Evolutionary conservation across 805 yeast species (phyloP).

Genomic region (Candida nemodendra): DNA sequence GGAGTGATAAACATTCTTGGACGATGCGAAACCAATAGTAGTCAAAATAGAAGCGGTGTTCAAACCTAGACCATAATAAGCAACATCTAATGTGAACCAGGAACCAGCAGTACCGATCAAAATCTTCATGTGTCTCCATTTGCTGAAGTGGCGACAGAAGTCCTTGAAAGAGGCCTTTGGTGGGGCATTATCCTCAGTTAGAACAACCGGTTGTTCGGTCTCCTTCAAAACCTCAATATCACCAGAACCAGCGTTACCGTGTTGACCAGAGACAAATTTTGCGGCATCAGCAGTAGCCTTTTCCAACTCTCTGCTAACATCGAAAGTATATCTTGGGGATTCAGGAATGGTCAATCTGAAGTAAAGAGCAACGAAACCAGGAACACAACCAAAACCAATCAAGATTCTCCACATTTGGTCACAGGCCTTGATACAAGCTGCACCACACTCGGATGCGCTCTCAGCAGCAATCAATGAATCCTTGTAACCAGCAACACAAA

Average conservation of each 20-base stretch:
- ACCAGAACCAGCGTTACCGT: constrained; percentile 47
- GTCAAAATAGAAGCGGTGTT: constrained; percentile 77
- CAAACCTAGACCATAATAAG: constrained; percentile 84
- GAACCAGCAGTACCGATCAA: constrained; percentile 87
- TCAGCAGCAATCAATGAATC: constrained; percentile 52
- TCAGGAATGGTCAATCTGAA: constrained; percentile 93
- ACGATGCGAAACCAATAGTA: constrained; percentile 81
- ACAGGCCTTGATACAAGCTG: constrained; percentile 68
- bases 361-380: constrained; percentile 81
- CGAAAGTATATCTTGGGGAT: constrained; percentile 88
- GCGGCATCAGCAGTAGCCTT: constrained; percentile 56
- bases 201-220: constrained; percentile 41
- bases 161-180: constrained; percentile 82
- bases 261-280: constrained; percentile 48
- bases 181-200: constrained; percentile 43
- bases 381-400: constrained; percentile 87
- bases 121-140: constrained; percentile 87
- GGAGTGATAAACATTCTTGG: constrained; percentile 63
- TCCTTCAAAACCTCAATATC: constrained; percentile 45
- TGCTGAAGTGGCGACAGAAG: constrained; percentile 68
- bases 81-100: constrained; percentile 90
- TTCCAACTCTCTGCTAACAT: constrained; percentile 59
- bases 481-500: constrained; percentile 77
- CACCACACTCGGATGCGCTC: constrained; percentile 59
- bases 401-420: constrained; percentile 95